These are phyloP conservation scores for Hsuehochloa calcarea DNA, from an alignment of 176 grass and related monocot species.

Conservation along the genomic window DNA sequence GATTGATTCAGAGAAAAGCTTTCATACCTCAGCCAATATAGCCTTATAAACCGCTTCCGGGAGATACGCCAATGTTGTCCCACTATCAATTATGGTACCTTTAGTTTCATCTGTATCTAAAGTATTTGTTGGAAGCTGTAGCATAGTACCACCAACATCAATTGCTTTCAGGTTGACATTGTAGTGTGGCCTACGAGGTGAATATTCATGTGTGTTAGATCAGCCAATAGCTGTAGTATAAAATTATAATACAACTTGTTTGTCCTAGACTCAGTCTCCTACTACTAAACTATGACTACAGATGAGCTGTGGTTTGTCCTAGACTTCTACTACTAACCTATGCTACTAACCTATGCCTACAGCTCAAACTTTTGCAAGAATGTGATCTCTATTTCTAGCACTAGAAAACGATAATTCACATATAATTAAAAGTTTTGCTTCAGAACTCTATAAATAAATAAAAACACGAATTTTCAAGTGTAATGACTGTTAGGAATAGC, in stretches of 20 bases:
- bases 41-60: conserved; percentile 58
- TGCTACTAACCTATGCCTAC: neutral
- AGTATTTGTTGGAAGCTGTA: conserved; percentile 62
- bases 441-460: too few species aligned
- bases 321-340: neutral
- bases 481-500: too few species aligned
- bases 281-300: neutral
- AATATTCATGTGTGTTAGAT: neutral
- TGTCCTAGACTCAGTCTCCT: neutral
- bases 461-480: too few species aligned
- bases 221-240: neutral
- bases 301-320: neutral
- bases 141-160: conserved; percentile 58
- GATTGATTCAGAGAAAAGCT: conserved; percentile 17
- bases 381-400: neutral
- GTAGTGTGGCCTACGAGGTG: conserved; percentile 71
- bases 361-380: neutral
- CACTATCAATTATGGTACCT: conserved; percentile 93
- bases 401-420: too few species aligned
- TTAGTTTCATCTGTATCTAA: conserved; percentile 52
- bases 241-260: neutral
- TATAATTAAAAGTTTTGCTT: too few species aligned
- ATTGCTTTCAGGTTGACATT: conserved; percentile 82
- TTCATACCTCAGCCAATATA: conserved; percentile 50
- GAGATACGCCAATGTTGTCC: conserved; percentile 87